phyloP scores from a whole-genome alignment of 2,329 filamentous ascomycete genomes.

The Tolypocladium guangdongense region DNA sequence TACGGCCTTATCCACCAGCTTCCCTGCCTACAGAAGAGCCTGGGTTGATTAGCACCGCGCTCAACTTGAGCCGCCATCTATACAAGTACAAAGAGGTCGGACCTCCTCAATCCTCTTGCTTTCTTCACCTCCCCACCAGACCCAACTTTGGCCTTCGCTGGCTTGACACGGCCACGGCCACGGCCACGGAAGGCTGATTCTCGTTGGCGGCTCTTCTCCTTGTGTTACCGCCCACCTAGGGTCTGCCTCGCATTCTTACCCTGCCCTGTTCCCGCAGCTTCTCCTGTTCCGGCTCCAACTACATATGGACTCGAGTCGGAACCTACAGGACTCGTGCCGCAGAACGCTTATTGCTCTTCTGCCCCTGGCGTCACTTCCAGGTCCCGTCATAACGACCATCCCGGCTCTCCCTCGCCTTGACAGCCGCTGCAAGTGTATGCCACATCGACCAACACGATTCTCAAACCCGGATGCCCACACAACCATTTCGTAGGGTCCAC shows the following conservation, averaged over 20 bases:
- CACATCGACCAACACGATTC: not conserved
- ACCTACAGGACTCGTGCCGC: not conserved
- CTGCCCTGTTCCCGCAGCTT: not conserved
- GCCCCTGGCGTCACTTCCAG: conserved; percentile 6
- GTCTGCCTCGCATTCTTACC: not conserved
- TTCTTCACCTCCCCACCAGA: conserved; percentile 5
- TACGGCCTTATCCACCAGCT: conserved; percentile 2
- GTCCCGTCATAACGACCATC: conserved; percentile 1
- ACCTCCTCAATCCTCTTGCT: conserved; percentile 4
- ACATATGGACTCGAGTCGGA: not conserved
- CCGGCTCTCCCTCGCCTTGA: conserved; percentile 3
- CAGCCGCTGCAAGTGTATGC: not conserved
- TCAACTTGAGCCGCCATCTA: conserved; percentile 8
- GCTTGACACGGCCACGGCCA: conserved; percentile 13
- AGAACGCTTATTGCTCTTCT: not conserved
- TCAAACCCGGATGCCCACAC: conserved; percentile 1
- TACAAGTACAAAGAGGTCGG: conserved; percentile 10
- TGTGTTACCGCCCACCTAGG: not conserved
- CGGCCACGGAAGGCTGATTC: conserved; percentile 17
- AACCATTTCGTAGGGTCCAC: conserved; percentile 2
- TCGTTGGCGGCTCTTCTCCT: not conserved
- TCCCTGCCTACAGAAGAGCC: conserved; percentile 4
- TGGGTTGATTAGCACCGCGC: conserved; percentile 6
- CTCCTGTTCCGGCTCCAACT: not conserved
- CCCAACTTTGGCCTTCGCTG: conserved; percentile 4